A percentile compares a stretch with the other conserved stretches of the same genome.
phyloP scores from a whole-genome alignment of 2,329 filamentous ascomycete genomes.

The Ascochyta clinopodiicola region DNA sequence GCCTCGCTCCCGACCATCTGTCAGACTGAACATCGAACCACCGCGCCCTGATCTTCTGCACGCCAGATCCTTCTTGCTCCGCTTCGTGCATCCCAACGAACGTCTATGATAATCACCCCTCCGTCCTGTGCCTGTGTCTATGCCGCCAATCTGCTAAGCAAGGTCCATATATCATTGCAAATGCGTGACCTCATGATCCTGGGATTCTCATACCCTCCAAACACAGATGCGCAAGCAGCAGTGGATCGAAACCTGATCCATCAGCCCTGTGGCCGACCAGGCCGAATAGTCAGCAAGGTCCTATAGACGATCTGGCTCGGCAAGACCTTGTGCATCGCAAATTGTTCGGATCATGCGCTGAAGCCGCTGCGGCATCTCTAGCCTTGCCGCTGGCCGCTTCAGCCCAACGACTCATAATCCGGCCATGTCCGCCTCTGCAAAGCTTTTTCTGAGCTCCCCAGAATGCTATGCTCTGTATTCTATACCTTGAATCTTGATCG shows the following conservation, averaged over 20 bases:
- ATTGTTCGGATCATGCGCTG: conserved; percentile 20
- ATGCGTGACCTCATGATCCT: conserved; percentile 6
- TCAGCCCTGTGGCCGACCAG: conserved; percentile 22
- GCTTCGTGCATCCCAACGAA: not conserved
- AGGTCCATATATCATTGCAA: not conserved
- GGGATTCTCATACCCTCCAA: not conserved
- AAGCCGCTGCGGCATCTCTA: conserved; percentile 37
- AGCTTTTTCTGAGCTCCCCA: not conserved
- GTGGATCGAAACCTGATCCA: not conserved
- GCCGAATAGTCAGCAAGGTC: conserved; percentile 23
- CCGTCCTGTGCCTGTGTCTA: not conserved
- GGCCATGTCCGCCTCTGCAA: not conserved
- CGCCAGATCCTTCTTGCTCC: conserved; percentile 9
- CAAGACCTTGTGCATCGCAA: conserved; percentile 23
- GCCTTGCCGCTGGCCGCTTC: conserved; percentile 31
- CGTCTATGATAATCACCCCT: conserved; percentile 7
- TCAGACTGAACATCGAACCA: conserved; percentile 25
- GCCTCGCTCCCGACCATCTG: conserved; percentile 10
- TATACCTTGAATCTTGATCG: not conserved
- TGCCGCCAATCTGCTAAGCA: not conserved
- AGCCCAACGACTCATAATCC: conserved; percentile 3
- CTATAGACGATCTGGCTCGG: conserved; percentile 22
- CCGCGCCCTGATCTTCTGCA: conserved; percentile 21
- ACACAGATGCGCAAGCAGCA: conserved; percentile 1
- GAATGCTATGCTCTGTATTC: conserved; percentile 4